Conservation (phyloP, 2,329 filamentous ascomycete species). For the Pyrenophora seminiperda region DNA sequence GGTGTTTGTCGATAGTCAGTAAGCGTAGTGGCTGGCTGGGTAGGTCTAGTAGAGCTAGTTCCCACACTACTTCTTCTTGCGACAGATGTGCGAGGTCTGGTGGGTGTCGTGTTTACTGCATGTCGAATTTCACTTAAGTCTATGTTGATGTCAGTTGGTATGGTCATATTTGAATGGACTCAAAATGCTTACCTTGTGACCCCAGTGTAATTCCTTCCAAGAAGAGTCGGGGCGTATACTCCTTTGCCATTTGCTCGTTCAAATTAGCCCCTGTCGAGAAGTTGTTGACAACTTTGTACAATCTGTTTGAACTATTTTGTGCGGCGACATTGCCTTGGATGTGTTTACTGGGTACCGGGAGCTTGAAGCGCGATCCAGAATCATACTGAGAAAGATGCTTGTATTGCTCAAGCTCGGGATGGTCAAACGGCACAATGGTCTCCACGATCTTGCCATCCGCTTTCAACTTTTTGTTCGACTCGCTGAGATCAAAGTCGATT, state of each 20-base stretch:
- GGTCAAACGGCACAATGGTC: constrained; percentile 26
- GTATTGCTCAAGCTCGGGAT: constrained; percentile 15
- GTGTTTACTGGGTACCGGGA: constrained; percentile 15
- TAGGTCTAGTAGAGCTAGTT: neutral
- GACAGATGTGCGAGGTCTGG: neutral
- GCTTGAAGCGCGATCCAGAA: constrained; percentile 38
- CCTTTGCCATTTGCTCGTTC: neutral
- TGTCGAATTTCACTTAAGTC: constrained; percentile 7
- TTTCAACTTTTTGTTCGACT: constrained; percentile 16
- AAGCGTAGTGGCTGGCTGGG: neutral
- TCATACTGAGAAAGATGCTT: constrained; percentile 25
- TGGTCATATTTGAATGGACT: neutral
- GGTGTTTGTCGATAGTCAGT: too few species aligned
- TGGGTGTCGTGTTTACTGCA: constrained; percentile 19
- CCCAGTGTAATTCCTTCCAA: constrained; percentile 18
- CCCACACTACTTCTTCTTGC: neutral
- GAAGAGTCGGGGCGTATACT: constrained; percentile 29
- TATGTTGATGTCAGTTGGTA: constrained; percentile 8
- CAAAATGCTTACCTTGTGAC: constrained; percentile 4
- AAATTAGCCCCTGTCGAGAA: constrained; percentile 15
- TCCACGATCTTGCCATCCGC: constrained; percentile 12
- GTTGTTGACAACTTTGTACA: constrained; percentile 13
- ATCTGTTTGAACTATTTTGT: constrained; percentile 1
- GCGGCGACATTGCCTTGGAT: constrained; percentile 7
- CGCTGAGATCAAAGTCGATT: constrained; percentile 32